Conservation (phyloP, 306 rosid species). For the Quercus ilex region DNA sequence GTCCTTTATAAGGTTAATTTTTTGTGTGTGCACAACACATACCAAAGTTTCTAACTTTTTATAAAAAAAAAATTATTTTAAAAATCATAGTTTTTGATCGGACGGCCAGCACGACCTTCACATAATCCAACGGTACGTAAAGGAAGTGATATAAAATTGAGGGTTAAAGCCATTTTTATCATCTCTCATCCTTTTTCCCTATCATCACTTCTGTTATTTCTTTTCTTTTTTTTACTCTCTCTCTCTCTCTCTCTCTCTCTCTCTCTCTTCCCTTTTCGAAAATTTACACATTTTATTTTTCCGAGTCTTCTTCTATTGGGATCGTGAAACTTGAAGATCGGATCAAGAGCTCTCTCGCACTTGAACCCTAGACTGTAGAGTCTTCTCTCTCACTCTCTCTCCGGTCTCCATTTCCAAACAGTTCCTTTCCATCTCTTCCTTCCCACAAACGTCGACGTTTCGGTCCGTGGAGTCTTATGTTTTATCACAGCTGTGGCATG, state of each 20-base stretch:
- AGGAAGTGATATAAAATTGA: constrained; percentile 4
- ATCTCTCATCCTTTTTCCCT: not conserved
- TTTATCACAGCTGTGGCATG: not conserved
- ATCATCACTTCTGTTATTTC: not conserved
- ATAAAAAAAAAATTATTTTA: too few species aligned
- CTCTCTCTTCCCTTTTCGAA: not conserved
- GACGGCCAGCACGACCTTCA: constrained; percentile 9
- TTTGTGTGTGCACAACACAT: not conserved
- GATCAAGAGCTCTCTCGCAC: constrained; percentile 35
- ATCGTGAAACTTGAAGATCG: constrained; percentile 46
- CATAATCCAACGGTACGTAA: constrained; percentile 13
- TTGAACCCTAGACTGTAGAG: constrained; percentile 13
- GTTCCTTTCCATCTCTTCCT: not conserved
- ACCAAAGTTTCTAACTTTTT: not conserved
- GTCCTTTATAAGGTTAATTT: constrained; percentile 18
- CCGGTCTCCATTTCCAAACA: not conserved
- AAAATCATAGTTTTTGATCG: constrained; percentile 8
- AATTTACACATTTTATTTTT: not conserved
- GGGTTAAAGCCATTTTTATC: constrained; percentile 24
- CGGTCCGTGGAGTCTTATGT: not conserved
- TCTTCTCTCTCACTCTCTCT: not conserved
- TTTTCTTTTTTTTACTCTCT: not conserved
- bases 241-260: not conserved
- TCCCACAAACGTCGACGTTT: constrained; percentile 12
- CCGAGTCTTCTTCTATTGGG: constrained; percentile 27